Conservation (phyloP, 2,329 filamentous ascomycete genomes). For the Claviceps paspali region DNA sequence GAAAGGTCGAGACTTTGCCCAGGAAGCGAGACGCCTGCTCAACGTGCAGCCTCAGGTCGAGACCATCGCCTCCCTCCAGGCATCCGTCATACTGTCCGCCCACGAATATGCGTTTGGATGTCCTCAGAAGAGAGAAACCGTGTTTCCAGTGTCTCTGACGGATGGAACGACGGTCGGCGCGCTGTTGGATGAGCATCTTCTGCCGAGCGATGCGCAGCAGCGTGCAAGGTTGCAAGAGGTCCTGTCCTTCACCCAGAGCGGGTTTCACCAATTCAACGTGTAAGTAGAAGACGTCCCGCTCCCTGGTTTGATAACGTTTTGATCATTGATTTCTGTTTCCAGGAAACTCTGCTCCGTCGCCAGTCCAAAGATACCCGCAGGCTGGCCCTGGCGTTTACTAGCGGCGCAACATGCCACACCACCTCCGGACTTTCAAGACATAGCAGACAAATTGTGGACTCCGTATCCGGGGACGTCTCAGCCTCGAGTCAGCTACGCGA, state of each 20-base stretch:
- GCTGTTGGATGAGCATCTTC: neutral
- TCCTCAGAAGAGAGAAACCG: neutral
- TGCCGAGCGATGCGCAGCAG: neutral
- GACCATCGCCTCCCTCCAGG: slow-evolving; percentile 9
- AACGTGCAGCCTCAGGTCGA: neutral
- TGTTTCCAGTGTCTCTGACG: neutral
- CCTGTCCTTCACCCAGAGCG: slow-evolving; percentile 9
- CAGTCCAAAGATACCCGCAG: neutral
- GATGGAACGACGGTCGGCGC: neutral
- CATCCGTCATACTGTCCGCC: slow-evolving; percentile 8
- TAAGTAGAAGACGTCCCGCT: too few species aligned
- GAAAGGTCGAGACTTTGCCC: neutral
- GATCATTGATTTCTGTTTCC: too few species aligned
- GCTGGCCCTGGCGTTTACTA: neutral
- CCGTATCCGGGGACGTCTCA: slow-evolving; percentile 5
- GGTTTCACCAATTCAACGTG: slow-evolving; percentile 11
- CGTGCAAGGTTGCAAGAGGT: slow-evolving; percentile 4
- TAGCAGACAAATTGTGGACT: slow-evolving; percentile 3
- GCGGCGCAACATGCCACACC: neutral
- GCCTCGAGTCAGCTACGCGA: neutral
- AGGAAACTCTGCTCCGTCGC: slow-evolving; percentile 2
- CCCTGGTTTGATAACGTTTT: too few species aligned
- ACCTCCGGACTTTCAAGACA: neutral
- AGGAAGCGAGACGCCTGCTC: neutral
- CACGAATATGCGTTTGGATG: slow-evolving; percentile 8